phyloP scores from a whole-genome alignment of 2,329 filamentous ascomycete species.

The Tolypocladium endophyticum region DNA sequence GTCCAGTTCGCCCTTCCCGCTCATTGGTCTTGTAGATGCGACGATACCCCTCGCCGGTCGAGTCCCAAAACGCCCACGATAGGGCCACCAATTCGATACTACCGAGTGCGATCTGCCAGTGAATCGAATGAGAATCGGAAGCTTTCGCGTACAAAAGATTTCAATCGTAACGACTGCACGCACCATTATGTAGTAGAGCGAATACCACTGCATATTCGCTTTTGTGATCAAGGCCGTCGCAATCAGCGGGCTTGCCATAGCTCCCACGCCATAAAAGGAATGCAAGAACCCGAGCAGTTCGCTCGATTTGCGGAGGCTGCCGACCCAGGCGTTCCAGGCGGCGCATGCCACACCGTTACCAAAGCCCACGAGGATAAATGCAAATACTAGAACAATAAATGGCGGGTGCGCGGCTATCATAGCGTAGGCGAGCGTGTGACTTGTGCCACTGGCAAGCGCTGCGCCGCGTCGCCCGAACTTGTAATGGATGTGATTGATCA shows the following conservation, averaged over 20 bases:
- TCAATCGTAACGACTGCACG: constrained; percentile 52
- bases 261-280: constrained; percentile 62
- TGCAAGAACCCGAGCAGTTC: constrained; percentile 66
- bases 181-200: constrained; percentile 55
- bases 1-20: constrained; percentile 20
- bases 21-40: constrained; percentile 13
- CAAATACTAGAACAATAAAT: constrained; percentile 54
- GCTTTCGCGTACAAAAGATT: constrained; percentile 53
- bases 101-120: constrained; percentile 47
- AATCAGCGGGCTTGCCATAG: constrained; percentile 57
- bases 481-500: constrained; percentile 41
- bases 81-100: constrained; percentile 44
- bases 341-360: constrained; percentile 60
- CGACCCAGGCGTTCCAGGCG: constrained; percentile 51
- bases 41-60: constrained; percentile 44
- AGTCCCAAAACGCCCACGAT: constrained; percentile 50
- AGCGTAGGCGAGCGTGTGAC: constrained; percentile 55
- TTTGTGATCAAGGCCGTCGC: constrained; percentile 64
- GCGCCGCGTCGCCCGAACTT: constrained; percentile 43
- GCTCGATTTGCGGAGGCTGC: constrained; percentile 63
- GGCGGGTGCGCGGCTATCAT: constrained; percentile 58
- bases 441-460: constrained; percentile 51
- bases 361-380: constrained; percentile 56
- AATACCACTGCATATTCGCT: constrained; percentile 53
- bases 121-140: not conserved